Evolutionary conservation across 1,284 basidiomycete species (phyloP).

Genomic region (Cutaneotrichosporon spelunceum): DNA sequence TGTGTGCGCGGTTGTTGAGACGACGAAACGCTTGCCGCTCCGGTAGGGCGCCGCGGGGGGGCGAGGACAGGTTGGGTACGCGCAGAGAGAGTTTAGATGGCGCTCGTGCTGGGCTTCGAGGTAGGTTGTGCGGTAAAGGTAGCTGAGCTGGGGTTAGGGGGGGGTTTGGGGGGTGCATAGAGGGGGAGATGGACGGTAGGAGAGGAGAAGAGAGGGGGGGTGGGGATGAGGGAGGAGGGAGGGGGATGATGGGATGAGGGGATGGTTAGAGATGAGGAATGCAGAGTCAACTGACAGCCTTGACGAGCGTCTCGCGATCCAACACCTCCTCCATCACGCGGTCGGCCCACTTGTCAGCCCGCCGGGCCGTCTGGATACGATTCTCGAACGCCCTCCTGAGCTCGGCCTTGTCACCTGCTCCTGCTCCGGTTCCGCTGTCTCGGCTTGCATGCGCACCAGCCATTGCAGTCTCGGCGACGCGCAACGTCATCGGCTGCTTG

Average conservation of each 20-base stretch:
- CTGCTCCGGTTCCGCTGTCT: no score
- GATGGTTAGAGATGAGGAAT: background rate
- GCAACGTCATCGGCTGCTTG: slow-evolving; percentile 18
- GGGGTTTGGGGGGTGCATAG: no score
- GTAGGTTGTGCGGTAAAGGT: slow-evolving; percentile 33
- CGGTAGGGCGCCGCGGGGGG: slow-evolving; percentile 31
- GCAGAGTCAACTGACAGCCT: slow-evolving; percentile 14
- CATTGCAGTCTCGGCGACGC: slow-evolving; percentile 12
- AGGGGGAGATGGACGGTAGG: no score
- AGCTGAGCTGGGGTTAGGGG: slow-evolving; percentile 18
- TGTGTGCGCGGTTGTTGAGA: slow-evolving; percentile 27
- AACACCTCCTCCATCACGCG: slow-evolving; percentile 24
- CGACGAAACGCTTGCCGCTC: slow-evolving; percentile 26
- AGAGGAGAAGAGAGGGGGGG: background rate
- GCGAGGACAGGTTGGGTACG: slow-evolving; percentile 38
- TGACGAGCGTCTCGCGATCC: slow-evolving; percentile 10
- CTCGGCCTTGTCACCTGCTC: slow-evolving; percentile 13
- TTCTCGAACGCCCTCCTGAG: slow-evolving; percentile 15
- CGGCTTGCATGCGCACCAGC: no score
- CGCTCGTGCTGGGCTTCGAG: slow-evolving; percentile 39
- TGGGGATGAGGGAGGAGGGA: background rate
- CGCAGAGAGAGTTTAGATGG: slow-evolving; percentile 42
- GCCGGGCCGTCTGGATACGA: slow-evolving; percentile 5
- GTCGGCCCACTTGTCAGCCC: slow-evolving; percentile 25
- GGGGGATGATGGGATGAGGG: background rate